Percentiles rank a stretch among this genome's conserved stretches.
Conservation (phyloP, 352 stramenopile genomes). For the Phytophthora palmivora region DNA sequence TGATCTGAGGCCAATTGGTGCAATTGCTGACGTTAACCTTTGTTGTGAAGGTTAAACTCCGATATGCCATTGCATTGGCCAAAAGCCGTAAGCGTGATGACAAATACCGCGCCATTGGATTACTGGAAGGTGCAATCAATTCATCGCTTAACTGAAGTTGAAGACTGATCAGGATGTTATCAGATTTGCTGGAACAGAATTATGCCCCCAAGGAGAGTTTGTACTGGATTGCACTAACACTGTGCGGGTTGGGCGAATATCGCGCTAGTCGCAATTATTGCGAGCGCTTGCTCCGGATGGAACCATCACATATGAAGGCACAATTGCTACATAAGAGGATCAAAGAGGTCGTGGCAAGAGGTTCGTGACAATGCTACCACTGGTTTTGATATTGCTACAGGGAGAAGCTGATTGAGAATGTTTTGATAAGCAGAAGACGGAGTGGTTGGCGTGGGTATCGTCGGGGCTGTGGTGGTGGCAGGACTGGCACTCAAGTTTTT, state of each 20-base stretch:
- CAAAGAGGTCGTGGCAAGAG: conserved; percentile 70
- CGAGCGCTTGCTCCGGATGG: conserved; percentile 76
- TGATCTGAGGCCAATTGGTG: not conserved
- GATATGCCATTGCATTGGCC: conserved; percentile 72
- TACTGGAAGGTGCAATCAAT: conserved; percentile 63
- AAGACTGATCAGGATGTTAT: conserved; percentile 3
- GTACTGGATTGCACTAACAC: conserved; percentile 81
- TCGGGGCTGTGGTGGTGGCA: conserved; percentile 75
- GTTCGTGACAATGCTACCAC: conserved; percentile 25
- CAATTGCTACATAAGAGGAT: conserved; percentile 81
- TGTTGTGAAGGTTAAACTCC: conserved; percentile 66
- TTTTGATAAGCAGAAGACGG: conserved; percentile 48
- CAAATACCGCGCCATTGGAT: conserved; percentile 72
- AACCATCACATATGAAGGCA: conserved; percentile 74
- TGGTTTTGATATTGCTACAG: not conserved
- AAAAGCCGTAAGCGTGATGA: conserved; percentile 86
- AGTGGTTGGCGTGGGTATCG: conserved; percentile 71
- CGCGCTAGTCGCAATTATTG: conserved; percentile 71
- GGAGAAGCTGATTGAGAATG: conserved; percentile 3
- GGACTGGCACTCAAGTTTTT: conserved; percentile 78
- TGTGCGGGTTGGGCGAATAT: conserved; percentile 75
- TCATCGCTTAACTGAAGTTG: conserved; percentile 7
- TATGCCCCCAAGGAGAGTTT: conserved; percentile 72
- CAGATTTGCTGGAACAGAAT: conserved; percentile 67
- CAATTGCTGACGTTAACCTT: conserved; percentile 19